Base-by-base conservation (phyloP, 805 yeast species). In the Wickerhamiella slavikovae region DNA sequence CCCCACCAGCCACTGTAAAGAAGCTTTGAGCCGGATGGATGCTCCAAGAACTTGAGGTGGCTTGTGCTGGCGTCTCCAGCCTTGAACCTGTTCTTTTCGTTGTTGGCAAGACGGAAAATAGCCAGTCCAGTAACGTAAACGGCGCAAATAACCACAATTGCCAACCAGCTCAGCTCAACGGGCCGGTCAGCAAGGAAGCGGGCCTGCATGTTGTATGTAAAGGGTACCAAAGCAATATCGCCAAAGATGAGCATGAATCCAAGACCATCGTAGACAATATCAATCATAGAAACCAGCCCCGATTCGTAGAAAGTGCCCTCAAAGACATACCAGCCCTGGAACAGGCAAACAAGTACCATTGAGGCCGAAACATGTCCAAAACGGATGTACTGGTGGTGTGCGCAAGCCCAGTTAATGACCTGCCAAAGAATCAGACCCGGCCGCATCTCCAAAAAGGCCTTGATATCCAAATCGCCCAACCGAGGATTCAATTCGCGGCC, bases 1-100 rank as follows among this genome's bases (percentile, higher is more conserved):
- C 75, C 76, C 98, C 98, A 89, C 98, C 96, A 89, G 3, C 96
- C 94, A 44, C 80, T 89, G 31, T 71, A 66, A 26, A 89, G 55
- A 38, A 89, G 62, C 45, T 68, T 76, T 16, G 93, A 73, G 1
- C 92, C 92, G 11, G 75, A 67, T 18, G 63, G 57, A 0, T 95
- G 74, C 38, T 66, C 56, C 35, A 89, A 76, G 31, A 66, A 71
- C 37, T 68, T 64, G 54, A 80, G 55, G 45, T 78, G 70, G 24
- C 61, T 52, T n/a, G 55, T 43, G 2, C 60, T 48, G 34, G 82
- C 60, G 40, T 73, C 66, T 11, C 93, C 93, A 37, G 66, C 67
- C 53, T 76, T 73, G 60, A 89, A 89, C 19, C 66, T 63, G 15
- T 80, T 69, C 55, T 89, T 89, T 49, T 89, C 89, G 38, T 65